Conservation (phyloP, 2,329 filamentous ascomycete genomes). For the Aureobasidium sp. region DNA sequence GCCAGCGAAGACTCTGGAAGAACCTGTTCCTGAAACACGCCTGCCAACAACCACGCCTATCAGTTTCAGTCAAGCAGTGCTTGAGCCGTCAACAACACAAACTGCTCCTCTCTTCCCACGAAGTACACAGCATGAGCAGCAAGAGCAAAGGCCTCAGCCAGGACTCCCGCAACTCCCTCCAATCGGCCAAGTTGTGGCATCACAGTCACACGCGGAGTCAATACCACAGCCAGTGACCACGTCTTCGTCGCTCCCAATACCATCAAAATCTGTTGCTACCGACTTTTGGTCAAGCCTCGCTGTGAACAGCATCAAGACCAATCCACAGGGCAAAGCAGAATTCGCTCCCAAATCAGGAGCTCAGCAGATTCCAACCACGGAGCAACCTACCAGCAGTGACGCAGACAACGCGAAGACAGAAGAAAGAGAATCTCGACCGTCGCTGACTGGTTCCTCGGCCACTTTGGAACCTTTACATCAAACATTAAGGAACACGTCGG, state of each 20-base stretch:
- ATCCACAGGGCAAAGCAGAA: slow-evolving; percentile 9
- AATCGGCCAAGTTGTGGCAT: slow-evolving; percentile 7
- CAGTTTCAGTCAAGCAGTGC: slow-evolving; percentile 13
- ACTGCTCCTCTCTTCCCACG: slow-evolving; percentile 10
- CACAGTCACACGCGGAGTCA: background rate
- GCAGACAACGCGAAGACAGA: background rate
- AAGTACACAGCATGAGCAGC: background rate
- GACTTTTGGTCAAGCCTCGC: slow-evolving; percentile 17
- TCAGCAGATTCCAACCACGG: background rate
- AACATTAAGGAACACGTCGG: slow-evolving; percentile 3
- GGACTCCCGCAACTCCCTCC: background rate
- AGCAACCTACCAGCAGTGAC: background rate
- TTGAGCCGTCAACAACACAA: slow-evolving; percentile 10
- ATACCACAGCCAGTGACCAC: background rate
- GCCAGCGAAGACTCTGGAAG: background rate
- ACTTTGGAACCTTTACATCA: slow-evolving; percentile 1
- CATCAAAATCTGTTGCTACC: background rate
- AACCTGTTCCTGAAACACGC: background rate
- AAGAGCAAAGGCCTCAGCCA: background rate
- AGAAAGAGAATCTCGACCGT: background rate
- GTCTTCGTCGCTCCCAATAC: background rate
- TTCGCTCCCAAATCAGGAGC: background rate
- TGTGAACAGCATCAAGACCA: background rate
- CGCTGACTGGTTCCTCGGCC: background rate
- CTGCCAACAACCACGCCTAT: background rate